These are phyloP conservation scores for Leccinum insolens DNA, from an alignment of 1,284 basidiomycete species.

Conservation along the genomic window DNA sequence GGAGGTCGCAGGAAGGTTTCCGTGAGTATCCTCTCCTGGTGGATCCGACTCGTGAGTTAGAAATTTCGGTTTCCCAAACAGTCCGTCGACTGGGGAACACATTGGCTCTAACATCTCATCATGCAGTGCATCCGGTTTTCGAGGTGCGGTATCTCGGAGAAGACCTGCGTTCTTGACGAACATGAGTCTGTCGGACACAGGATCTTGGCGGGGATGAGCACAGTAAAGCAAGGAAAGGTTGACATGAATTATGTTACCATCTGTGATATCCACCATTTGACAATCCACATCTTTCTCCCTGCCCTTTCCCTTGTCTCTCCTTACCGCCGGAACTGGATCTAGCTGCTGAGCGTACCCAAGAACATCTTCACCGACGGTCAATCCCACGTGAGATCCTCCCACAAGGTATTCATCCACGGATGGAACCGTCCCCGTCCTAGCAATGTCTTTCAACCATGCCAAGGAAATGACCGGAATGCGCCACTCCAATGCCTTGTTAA, in stretches of 20 bases:
- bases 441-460: conserved; percentile 63
- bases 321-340: neutral
- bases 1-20: conserved; percentile 1
- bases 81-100: neutral
- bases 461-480: conserved; percentile 61
- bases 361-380: neutral
- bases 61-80: conserved; percentile 26
- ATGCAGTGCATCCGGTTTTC: neutral
- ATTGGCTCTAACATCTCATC: neutral
- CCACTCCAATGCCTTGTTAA: conserved; percentile 75
- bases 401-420: conserved; percentile 21
- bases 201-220: conserved; percentile 1
- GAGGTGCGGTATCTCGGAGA: conserved; percentile 19
- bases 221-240: neutral
- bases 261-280: conserved; percentile 41
- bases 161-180: conserved; percentile 26
- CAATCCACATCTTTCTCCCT: conserved; percentile 30
- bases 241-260: conserved; percentile 22
- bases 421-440: conserved; percentile 48
- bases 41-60: conserved; percentile 23
- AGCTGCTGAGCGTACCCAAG: neutral
- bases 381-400: conserved; percentile 7
- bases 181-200: conserved; percentile 10
- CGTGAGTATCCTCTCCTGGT: conserved; percentile 11
- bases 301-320: conserved; percentile 30